These are phyloP conservation scores for Psophocarpus tetragonolobus DNA, from an alignment of 306 rosid genomes.

Conservation along the genomic window DNA sequence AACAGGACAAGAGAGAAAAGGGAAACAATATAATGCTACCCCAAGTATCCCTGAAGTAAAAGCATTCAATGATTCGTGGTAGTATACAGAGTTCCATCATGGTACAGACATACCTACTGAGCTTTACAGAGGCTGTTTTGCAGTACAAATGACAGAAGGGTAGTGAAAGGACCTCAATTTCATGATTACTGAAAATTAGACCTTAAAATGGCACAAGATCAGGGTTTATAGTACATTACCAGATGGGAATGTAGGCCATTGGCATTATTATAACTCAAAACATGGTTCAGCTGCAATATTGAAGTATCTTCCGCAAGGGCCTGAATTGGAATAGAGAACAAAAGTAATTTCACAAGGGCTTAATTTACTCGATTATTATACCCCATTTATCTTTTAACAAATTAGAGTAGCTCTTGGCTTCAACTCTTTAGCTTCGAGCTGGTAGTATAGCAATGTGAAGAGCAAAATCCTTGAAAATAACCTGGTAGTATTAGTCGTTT, in stretches of 20 bases:
- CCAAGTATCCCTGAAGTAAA: conserved; percentile 40
- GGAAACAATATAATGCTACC: conserved; percentile 21
- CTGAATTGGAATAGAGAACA: neutral
- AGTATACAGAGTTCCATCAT: conserved; percentile 40
- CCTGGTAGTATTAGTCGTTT: conserved; percentile 49
- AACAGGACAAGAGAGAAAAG: conserved; percentile 14
- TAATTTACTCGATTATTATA: neutral
- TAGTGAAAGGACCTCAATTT: conserved; percentile 26
- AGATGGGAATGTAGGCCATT: neutral
- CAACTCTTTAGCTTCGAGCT: conserved; percentile 32
- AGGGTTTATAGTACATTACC: conserved; percentile 12
- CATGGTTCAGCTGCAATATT: conserved; percentile 7
- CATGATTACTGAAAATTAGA: conserved; percentile 29
- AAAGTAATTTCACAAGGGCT: neutral
- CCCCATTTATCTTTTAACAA: neutral
- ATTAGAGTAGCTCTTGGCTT: conserved; percentile 6
- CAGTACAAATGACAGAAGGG: conserved; percentile 39
- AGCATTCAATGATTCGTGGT: conserved; percentile 33
- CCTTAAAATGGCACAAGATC: conserved; percentile 35
- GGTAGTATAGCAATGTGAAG: neutral
- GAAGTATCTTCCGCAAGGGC: neutral
- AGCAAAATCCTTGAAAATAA: conserved; percentile 18
- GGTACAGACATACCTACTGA: conserved; percentile 40
- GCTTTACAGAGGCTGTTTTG: conserved; percentile 29
- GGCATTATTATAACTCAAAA: neutral